Base-by-base conservation (phyloP, 495 filamentous ascomycete genomes). In the Mycothermus thermophilus region DNA sequence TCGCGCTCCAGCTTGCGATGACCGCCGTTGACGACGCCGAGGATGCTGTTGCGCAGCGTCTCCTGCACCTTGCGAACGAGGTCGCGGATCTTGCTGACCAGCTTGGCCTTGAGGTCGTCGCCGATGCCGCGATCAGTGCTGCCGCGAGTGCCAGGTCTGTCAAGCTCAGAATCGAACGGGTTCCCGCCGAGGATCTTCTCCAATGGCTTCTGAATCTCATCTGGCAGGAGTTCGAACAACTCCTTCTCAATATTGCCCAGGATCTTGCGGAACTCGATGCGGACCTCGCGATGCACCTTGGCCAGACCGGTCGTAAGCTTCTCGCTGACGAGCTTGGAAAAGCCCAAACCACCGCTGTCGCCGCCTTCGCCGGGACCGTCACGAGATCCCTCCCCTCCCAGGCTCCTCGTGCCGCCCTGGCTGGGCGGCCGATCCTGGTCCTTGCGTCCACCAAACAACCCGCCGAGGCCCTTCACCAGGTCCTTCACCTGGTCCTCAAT, bases 101-200 rank as follows among this genome's bases (percentile, higher is more conserved):
- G 42, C 42, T 54, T 57, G 17, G 42, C 32, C 44, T 52, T 55
- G 37, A 57, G 38, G 16, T 54, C 46, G 21, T 52, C 43, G 5
- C 46, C 46, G 19, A 57, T 47, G 1, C 54, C 51, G 14, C 54
- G 48, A 19, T 55, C 42, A 2, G 42, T 39, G 36, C n/a, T 27
- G 14, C 19, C 34, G 26, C 10, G 40, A 34, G 8, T 54, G 42
- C 13, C 41, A 42, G 29, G n/a, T n/a, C n/a, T n/a, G n/a, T 57
- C 51, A 8, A 57, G 54, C 38, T 52, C 35, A 19, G 46, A 34
- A 37, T 55, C 51, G 27, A 57, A 57, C 10, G 54, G 54, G 25
- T 57, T 57, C 20, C 54, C 54, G 8, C 54, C 54, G 8, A 57
- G 42, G 14, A 57, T 55, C 39, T 55, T 57, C 37, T 57, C 54